phyloP scores from a whole-genome alignment of 257 asterid genomes.

The Cinchona pubescens region DNA sequence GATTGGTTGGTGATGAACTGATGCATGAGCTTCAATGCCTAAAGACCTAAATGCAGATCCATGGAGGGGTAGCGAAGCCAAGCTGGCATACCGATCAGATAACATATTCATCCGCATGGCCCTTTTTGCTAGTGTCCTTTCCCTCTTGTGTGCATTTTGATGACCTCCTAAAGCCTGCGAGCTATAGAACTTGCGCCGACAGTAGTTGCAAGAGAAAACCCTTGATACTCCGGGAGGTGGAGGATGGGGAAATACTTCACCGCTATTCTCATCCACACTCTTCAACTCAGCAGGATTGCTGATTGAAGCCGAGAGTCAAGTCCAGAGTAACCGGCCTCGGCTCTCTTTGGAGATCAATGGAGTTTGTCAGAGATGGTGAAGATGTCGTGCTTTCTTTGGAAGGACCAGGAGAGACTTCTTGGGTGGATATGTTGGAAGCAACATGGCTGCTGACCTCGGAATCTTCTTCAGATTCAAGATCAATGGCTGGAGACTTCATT shows the following conservation, averaged over 20 bases:
- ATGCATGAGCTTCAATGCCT: slow-evolving; percentile 77
- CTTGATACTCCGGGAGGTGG: slow-evolving; percentile 37
- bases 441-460: slow-evolving; percentile 72
- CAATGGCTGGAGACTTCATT: slow-evolving; percentile 51
- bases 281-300: slow-evolving; percentile 27
- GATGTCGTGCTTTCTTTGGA: slow-evolving; percentile 41
- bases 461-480: slow-evolving; percentile 72
- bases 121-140: slow-evolving; percentile 78
- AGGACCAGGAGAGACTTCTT: slow-evolving; percentile 39
- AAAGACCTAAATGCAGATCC: slow-evolving; percentile 67
- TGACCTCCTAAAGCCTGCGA: slow-evolving; percentile 97
- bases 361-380: slow-evolving; percentile 36
- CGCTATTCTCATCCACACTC: slow-evolving; percentile 15
- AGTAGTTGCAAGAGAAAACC: slow-evolving; percentile 86
- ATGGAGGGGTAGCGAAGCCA: slow-evolving; percentile 80
- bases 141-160: slow-evolving; percentile 94
- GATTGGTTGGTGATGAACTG: slow-evolving; percentile 52
- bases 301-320: slow-evolving; percentile 65
- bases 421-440: slow-evolving; percentile 53
- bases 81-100: slow-evolving; percentile 71
- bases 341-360: slow-evolving; percentile 21
- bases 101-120: slow-evolving; percentile 88
- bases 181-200: slow-evolving; percentile 88
- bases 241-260: slow-evolving; percentile 35
- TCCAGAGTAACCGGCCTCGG: slow-evolving; percentile 50